Conservation (phyloP, 768 basidiomycete species). For the Tephrocybe sp. region DNA sequence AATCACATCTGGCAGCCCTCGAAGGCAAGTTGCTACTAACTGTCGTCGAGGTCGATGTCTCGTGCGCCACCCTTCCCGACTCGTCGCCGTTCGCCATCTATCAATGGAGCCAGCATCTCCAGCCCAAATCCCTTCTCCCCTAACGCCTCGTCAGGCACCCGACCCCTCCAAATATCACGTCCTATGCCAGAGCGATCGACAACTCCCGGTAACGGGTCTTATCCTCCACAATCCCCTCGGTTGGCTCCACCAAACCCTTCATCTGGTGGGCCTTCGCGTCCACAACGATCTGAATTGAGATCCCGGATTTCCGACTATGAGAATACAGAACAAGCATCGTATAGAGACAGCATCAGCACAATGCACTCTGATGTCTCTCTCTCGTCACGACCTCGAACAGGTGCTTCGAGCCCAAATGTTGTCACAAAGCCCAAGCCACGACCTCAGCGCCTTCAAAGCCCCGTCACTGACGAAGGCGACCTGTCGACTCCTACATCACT, state of each 20-base stretch:
- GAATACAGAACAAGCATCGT: conserved; percentile 43
- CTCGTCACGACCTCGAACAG: conserved; percentile 7
- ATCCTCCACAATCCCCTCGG: conserved; percentile 36
- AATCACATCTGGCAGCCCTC: too few species aligned
- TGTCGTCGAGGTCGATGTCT: conserved; percentile 43
- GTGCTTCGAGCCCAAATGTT: conserved; percentile 14
- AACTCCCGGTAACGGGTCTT: conserved; percentile 46
- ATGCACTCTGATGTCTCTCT: conserved; percentile 33
- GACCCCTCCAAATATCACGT: conserved; percentile 64
- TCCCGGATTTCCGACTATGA: conserved; percentile 54
- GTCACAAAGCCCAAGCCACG: conserved; percentile 20
- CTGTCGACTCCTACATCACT: conserved; percentile 48
- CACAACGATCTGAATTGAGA: conserved; percentile 67
- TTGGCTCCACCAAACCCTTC: conserved; percentile 37
- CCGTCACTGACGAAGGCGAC: conserved; percentile 30
- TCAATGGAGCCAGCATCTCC: conserved; percentile 36
- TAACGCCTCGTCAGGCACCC: conserved; percentile 34
- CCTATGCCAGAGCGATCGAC: conserved; percentile 48
- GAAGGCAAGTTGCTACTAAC: too few species aligned
- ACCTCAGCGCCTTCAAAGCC: conserved; percentile 33
- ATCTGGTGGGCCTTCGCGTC: conserved; percentile 57
- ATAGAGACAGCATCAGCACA: conserved; percentile 54
- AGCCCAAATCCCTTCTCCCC: conserved; percentile 36
- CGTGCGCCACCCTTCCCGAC: conserved; percentile 57
- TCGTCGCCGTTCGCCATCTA: conserved; percentile 51